Evolutionary conservation across 768 basidiomycete genomes (phyloP).

Genomic region (Tulasnella calospora): DNA sequence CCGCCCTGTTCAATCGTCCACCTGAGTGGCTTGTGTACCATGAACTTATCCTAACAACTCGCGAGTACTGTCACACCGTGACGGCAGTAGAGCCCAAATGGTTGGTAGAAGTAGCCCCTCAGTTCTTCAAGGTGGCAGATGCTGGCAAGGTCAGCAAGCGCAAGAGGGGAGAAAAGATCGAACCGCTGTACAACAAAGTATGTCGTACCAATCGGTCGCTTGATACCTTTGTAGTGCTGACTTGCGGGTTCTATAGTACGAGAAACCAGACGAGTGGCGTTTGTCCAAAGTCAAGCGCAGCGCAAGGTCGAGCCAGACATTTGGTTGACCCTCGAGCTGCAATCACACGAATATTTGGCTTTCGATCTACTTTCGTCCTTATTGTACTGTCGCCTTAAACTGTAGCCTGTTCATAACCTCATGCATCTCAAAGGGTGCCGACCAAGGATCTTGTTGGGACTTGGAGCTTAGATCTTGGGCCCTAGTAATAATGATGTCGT

Average conservation of each 20-base stretch:
- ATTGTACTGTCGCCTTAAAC: background rate
- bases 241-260: slow-evolving; percentile 46
- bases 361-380: background rate
- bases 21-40: slow-evolving; percentile 97
- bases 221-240: background rate
- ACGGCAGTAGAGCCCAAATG: slow-evolving; percentile 97
- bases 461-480: no score
- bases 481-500: no score
- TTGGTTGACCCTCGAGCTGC: slow-evolving; percentile 50
- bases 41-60: slow-evolving; percentile 89
- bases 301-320: slow-evolving; percentile 89
- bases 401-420: background rate
- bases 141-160: slow-evolving; percentile 96
- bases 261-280: slow-evolving; percentile 92
- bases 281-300: slow-evolving; percentile 87
- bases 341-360: background rate
- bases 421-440: no score
- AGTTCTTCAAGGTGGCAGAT: slow-evolving; percentile 98
- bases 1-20: slow-evolving; percentile 91
- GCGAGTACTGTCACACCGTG: slow-evolving; percentile 89
- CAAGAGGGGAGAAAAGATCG: slow-evolving; percentile 94
- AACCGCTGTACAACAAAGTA: slow-evolving; percentile 86
- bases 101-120: slow-evolving; percentile 96
- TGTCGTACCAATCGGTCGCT: slow-evolving; percentile 15
- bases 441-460: no score